Base-by-base conservation (phyloP, 495 filamentous ascomycete species). In the Jackrogersella multiformis region DNA sequence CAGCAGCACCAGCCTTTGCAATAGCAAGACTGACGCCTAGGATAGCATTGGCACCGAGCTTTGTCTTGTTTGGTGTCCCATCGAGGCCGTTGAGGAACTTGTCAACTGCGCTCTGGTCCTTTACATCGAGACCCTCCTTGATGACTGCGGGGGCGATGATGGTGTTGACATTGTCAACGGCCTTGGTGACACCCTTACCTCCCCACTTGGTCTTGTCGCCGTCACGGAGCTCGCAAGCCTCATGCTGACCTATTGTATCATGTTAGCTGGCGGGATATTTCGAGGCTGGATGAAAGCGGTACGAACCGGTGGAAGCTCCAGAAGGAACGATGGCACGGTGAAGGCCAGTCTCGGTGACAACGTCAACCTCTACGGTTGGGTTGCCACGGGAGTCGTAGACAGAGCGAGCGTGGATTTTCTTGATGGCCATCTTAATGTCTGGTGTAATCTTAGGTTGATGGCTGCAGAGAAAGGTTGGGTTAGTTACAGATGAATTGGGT, bases 371-470 rank as follows among this genome's bases (percentile, higher is more conserved):
- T 74, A 94, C 92, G 78, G 93, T 96, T 69, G 93, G 92, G 86
- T 97, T 98, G 77, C 95, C 96, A 77, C 96, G 96, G 78, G 95
- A 98, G 88, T 99, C 96, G 86, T 99, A 99, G 84, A 99, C 93
- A 70, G 89, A 92, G 76, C 96, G 94, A 76, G 95, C 96, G 88
- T 98, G 93, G 80, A 99, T 91, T 88, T 97, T 97, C 78, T 90
- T 88, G 86, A 99, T 98, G 75, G 89, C 84, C 96, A 98, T 99
- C 61, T 73, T 92, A 79, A 70, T 5, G 53, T 53, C 56, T 61
- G 59, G 39, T 32, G 23, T 56, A 23, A 52, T 46, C 6, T 39
- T 59, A 53, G 32, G 56, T 56, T 60, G 26, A 16, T 48, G 41
- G 35, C 62, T 71, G 30, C 36, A 57, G 23, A 15, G 56, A 55